Conservation (phyloP, 306 rosid genomes). For the Styphnolobium japonicum region DNA sequence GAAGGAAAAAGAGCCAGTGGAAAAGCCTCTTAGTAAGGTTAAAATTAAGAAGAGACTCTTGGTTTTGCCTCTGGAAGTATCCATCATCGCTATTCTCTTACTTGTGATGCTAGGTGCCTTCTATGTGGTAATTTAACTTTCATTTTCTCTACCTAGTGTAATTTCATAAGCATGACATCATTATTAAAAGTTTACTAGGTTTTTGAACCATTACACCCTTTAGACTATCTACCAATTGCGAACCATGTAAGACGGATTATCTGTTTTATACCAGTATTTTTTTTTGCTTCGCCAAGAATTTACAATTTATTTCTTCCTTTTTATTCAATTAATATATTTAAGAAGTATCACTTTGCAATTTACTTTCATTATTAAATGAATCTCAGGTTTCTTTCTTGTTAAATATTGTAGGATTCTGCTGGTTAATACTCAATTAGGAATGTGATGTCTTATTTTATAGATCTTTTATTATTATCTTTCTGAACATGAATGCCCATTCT, state of each 20-base stretch:
- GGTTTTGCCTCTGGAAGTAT: constrained; percentile 88
- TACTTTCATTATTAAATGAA: background rate
- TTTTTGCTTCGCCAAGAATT: constrained; percentile 4
- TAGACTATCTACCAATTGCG: background rate
- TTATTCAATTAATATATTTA: background rate
- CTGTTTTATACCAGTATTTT: background rate
- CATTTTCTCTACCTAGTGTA: background rate
- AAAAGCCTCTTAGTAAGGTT: constrained; percentile 68
- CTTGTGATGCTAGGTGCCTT: constrained; percentile 88
- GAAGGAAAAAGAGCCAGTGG: constrained; percentile 83
- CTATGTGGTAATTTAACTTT: constrained; percentile 79
- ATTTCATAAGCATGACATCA: constrained; percentile 16
- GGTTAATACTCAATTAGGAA: background rate
- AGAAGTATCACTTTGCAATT: background rate
- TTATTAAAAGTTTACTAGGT: constrained; percentile 14
- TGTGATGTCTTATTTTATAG: background rate
- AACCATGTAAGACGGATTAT: background rate
- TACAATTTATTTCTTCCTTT: constrained; percentile 3
- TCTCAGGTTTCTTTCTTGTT: background rate
- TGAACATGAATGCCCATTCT: background rate
- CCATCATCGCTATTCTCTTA: constrained; percentile 76
- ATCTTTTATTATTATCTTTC: background rate
- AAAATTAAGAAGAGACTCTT: constrained; percentile 74
- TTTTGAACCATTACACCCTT: constrained; percentile 18
- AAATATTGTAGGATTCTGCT: background rate